Conservation (phyloP, 129 eudicot species). For the Escallonia herrerae region DNA sequence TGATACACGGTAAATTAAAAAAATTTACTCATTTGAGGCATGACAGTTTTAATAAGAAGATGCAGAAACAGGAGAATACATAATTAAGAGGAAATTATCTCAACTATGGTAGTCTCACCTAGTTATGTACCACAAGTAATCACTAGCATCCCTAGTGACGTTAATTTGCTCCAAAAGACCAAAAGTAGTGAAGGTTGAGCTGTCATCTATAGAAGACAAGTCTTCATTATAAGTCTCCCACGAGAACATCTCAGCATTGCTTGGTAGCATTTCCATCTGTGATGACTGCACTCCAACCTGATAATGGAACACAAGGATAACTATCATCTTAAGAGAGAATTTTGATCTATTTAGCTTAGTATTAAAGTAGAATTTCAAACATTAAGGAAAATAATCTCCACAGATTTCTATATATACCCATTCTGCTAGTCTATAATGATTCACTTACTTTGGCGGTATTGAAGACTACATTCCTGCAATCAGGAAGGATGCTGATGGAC, state of each 20-base stretch:
- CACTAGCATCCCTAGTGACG: slow-evolving; percentile 54
- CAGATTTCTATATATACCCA: not conserved
- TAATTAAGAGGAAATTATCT: too few relatives aligned
- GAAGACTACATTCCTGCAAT: slow-evolving; percentile 41
- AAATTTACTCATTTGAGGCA: too few relatives aligned
- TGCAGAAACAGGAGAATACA: too few relatives aligned
- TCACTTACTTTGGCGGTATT: slow-evolving; percentile 40
- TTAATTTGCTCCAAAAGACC: slow-evolving; percentile 52
- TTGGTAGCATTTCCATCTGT: slow-evolving; percentile 46
- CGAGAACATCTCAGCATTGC: slow-evolving; percentile 30
- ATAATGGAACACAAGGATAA: not conserved
- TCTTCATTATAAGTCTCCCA: slow-evolving; percentile 57
- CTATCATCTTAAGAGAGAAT: not conserved
- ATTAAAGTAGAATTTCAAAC: not conserved
- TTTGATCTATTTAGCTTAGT: not conserved
- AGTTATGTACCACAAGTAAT: slow-evolving; percentile 51
- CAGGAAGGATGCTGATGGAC: slow-evolving; percentile 52
- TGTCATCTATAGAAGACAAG: slow-evolving; percentile 30
- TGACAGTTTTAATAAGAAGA: too few relatives aligned
- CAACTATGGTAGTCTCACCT: slow-evolving; percentile 36
- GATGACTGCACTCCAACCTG: slow-evolving; percentile 58
- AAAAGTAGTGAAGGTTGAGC: slow-evolving; percentile 40
- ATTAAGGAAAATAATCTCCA: not conserved
- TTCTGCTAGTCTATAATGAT: not conserved
- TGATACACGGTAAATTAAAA: too few relatives aligned